Evolutionary conservation across 768 basidiomycete genomes (phyloP), one percentile per base, ranked within the genome.

Genomic region (Chalciporus pseudorubinellus): DNA sequence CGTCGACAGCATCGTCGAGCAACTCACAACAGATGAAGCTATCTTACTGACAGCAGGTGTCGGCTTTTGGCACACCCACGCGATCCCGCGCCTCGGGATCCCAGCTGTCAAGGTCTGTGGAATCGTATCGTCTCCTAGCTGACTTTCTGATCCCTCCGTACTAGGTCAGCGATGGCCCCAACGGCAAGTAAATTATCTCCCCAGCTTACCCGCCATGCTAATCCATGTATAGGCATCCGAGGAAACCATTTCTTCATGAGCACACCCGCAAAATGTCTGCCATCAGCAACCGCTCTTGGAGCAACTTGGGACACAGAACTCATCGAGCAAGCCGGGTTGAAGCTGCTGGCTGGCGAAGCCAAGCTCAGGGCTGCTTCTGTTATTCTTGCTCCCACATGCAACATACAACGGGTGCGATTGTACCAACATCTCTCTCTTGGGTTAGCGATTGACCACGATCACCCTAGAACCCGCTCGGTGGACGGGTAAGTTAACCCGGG

Each of bases 181-280:
- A 90, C 60, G 89, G 87, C 69, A 58, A 28, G 75, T 52, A 7
- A 67, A 38, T 31, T 46, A 28, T 48, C 19, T 28, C 10, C 7
- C 55, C 2, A 9, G 11, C 12, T 40, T 18, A 31, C 14, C 20
- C 21, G 28, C 44, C 19, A n/a, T 26, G n/a, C 38, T 53, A 8
- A 51, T 8, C 39, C 24, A 14, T 33, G 22, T 44, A 10, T 51
- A 77, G 76, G 76, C n/a, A 70, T 79, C 45, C 66, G 88, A 55
- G 88, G 88, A 14, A 82, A 84, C 61, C 83, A 85, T 61, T 89
- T 89, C 73, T 85, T 89, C 61, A 87, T 87, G 83, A 76, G 85
- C 29, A 87, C 87, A 0, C 89, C 87, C 10, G 86, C 89, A 10
- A 89, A 90, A 68, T 86, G 84, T 61, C 75, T 90, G 21, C 87